Conservation (phyloP, 345 rosid species). For the Acer negundo region DNA sequence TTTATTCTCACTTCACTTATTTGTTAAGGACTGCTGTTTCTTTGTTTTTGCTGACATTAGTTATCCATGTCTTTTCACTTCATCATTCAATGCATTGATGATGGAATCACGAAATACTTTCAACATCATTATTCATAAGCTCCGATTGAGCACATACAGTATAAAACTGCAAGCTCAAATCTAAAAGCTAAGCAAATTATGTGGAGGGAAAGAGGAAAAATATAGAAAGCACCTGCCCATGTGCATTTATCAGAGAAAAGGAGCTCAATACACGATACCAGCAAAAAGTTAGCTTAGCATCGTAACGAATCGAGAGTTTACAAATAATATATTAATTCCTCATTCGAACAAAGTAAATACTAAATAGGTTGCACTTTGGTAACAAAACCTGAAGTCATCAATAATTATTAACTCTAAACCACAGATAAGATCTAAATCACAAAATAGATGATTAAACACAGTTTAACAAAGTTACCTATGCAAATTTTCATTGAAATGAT, state of each 20-base stretch:
- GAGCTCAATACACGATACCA: neutral
- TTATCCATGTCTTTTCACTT: neutral
- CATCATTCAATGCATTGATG: neutral
- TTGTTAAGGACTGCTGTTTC: neutral
- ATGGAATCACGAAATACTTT: neutral
- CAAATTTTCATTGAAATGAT: constrained; percentile 74
- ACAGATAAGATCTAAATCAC: neutral
- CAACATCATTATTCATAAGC: neutral
- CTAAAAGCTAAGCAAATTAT: neutral
- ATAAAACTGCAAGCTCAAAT: neutral
- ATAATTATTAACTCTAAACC: constrained; percentile 1
- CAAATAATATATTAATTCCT: neutral
- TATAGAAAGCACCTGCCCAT: neutral
- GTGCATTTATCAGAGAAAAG: neutral
- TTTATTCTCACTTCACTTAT: neutral
- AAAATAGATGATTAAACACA: neutral
- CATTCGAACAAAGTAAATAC: neutral
- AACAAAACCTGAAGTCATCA: neutral
- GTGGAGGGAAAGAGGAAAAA: neutral
- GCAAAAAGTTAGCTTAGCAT: neutral
- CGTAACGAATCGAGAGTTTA: neutral
- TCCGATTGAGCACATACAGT: neutral
- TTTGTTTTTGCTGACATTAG: neutral
- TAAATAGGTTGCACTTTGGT: neutral
- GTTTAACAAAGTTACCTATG: constrained; percentile 55